Conservation (phyloP, 2,329 filamentous ascomycete genomes). For the Neonectria faginata region DNA sequence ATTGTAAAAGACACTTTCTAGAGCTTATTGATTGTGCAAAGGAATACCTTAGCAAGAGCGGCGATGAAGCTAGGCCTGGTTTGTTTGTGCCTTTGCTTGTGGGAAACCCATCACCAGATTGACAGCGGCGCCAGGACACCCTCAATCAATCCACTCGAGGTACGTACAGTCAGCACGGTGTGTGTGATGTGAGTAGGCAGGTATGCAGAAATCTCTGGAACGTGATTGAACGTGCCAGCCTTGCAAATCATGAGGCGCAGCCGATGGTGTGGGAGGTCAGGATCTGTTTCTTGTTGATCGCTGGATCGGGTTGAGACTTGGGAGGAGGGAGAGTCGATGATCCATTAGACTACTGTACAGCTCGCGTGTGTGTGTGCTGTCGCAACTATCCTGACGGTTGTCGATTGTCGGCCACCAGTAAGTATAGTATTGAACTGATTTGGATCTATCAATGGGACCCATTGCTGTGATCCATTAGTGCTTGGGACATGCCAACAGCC, state of each 20-base stretch:
- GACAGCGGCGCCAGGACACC: neutral
- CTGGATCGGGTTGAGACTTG: slow-evolving; percentile 9
- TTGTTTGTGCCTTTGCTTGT: neutral
- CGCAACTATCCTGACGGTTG: neutral
- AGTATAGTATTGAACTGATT: neutral
- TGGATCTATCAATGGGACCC: neutral
- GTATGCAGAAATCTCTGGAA: slow-evolving; percentile 25
- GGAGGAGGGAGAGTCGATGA: neutral
- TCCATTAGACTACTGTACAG: neutral
- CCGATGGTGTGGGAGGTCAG: slow-evolving; percentile 11
- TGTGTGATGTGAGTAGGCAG: neutral
- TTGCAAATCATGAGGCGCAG: slow-evolving; percentile 18
- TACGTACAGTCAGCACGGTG: neutral
- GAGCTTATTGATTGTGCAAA: neutral
- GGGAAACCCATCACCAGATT: neutral
- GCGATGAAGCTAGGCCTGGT: neutral
- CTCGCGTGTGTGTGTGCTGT: neutral
- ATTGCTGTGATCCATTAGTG: neutral
- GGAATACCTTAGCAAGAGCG: neutral
- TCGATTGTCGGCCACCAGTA: neutral
- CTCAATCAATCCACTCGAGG: neutral
- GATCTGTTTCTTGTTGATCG: slow-evolving; percentile 15
- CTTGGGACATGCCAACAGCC: neutral
- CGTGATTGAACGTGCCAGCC: slow-evolving; percentile 25
- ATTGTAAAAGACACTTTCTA: neutral